phyloP scores from a whole-genome alignment of 495 filamentous ascomycete species.

The Viridothelium virens region DNA sequence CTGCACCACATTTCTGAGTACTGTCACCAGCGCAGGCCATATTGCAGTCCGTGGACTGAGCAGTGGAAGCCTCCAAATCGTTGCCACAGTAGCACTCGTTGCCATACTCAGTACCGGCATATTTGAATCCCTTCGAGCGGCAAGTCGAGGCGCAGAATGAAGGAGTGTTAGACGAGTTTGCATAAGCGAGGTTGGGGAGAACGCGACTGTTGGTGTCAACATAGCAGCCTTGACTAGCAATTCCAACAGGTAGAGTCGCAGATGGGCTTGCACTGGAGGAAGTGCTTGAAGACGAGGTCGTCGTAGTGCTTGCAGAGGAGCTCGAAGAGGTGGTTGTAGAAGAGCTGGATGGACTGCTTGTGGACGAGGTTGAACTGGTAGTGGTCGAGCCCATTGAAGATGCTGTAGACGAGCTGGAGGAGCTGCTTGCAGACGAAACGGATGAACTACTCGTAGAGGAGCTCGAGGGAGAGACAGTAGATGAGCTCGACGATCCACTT shows the following conservation, averaged over 20 bases:
- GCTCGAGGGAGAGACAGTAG: background rate
- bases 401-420: conserved; percentile 5
- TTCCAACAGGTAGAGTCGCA: conserved; percentile 12
- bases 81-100: conserved; percentile 16
- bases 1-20: conserved; percentile 11
- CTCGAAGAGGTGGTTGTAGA: background rate
- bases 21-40: conserved; percentile 14
- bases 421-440: background rate
- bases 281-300: background rate
- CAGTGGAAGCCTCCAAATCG: background rate
- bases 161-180: conserved; percentile 14
- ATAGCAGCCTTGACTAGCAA: conserved; percentile 13
- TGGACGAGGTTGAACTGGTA: background rate
- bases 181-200: conserved; percentile 6
- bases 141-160: conserved; percentile 12
- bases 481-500: background rate
- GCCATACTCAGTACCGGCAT: conserved; percentile 16
- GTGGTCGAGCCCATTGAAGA: conserved; percentile 1
- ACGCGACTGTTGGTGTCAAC: conserved; percentile 5
- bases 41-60: conserved; percentile 10
- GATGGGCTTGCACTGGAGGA: background rate
- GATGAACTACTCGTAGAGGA: conserved; percentile 9
- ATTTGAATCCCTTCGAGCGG: conserved; percentile 15
- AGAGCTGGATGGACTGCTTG: background rate
- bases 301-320: background rate